A percentile compares a stretch with the other conserved stretches of the same genome.
These are phyloP conservation scores for Phytophthora colocasiae DNA, from an alignment of 352 stramenopile species.

Conservation along the genomic window DNA sequence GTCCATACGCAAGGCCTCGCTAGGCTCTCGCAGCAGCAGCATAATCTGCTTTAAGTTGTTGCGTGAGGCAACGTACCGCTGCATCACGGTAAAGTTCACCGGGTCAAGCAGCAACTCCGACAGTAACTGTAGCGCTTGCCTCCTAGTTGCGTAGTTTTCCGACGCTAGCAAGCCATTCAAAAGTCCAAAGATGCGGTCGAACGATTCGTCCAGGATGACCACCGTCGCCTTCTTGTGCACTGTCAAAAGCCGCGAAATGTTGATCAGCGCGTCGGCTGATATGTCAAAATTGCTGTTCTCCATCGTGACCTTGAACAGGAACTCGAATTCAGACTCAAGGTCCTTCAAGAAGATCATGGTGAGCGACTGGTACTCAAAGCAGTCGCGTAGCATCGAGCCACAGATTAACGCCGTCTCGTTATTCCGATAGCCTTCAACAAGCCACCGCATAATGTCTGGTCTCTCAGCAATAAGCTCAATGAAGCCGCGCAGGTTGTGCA, in stretches of 20 bases:
- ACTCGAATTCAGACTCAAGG: constrained; percentile 67
- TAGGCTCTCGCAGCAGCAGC: constrained; percentile 77
- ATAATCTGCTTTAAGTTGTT: constrained; percentile 81
- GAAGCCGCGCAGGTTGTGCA: constrained; percentile 73
- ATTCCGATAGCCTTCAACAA: constrained; percentile 79
- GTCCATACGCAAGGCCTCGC: constrained; percentile 80
- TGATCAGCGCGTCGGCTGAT: constrained; percentile 82
- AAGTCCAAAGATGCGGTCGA: constrained; percentile 74
- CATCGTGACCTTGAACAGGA: constrained; percentile 74
- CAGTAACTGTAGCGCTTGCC: constrained; percentile 75
- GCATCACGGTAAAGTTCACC: constrained; percentile 81
- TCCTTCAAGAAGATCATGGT: constrained; percentile 69
- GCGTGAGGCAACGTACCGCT: constrained; percentile 75
- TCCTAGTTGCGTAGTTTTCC: constrained; percentile 78
- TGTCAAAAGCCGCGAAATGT: constrained; percentile 76
- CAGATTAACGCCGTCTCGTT: constrained; percentile 80
- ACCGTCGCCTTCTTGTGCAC: constrained; percentile 69
- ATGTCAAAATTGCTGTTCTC: constrained; percentile 88
- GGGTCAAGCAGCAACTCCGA: constrained; percentile 79
- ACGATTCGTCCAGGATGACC: constrained; percentile 56
- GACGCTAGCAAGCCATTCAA: constrained; percentile 69
- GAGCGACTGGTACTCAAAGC: constrained; percentile 71
- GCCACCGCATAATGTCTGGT: constrained; percentile 73
- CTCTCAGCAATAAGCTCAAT: constrained; percentile 66
- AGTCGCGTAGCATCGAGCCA: constrained; percentile 83